These are phyloP conservation scores for Pichia nakasei DNA, from an alignment of 805 yeast species.

Conservation along the genomic window DNA sequence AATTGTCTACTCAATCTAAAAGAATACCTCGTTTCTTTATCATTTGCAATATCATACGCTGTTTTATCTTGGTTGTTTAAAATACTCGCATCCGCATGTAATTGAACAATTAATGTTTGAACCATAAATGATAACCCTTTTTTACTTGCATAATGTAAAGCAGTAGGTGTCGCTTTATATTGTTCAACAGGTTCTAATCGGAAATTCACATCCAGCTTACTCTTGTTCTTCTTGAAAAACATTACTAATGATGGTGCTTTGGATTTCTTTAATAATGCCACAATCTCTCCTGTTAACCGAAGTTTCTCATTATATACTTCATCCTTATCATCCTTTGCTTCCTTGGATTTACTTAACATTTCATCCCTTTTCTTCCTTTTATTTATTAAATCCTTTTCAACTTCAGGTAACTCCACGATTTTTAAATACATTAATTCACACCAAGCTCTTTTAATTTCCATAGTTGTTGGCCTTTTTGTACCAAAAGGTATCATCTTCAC, in stretches of 20 bases:
- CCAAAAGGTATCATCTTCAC: slow-evolving; percentile 76
- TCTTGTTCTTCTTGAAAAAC: slow-evolving; percentile 49
- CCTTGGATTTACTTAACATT: slow-evolving; percentile 20
- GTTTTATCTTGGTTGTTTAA: slow-evolving; percentile 48
- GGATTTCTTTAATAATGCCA: slow-evolving; percentile 56
- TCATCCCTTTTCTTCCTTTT: slow-evolving; percentile 24
- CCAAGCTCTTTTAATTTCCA: slow-evolving; percentile 83
- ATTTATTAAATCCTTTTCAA: slow-evolving; percentile 25
- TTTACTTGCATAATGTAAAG: slow-evolving; percentile 70
- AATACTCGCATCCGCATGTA: slow-evolving; percentile 65
- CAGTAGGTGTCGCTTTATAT: slow-evolving; percentile 54
- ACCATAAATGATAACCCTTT: slow-evolving; percentile 63
- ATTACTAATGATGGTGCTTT: slow-evolving; percentile 66
- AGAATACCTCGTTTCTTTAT: slow-evolving; percentile 36
- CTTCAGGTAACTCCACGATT: slow-evolving; percentile 46
- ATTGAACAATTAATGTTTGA: slow-evolving; percentile 45
- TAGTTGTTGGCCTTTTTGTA: slow-evolving; percentile 75
- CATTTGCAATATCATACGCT: slow-evolving; percentile 57
- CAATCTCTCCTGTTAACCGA: slow-evolving; percentile 47
- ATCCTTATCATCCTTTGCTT: slow-evolving; percentile 15
- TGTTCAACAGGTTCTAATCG: slow-evolving; percentile 45
- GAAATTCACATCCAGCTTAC: slow-evolving; percentile 39
- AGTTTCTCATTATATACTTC: slow-evolving; percentile 15
- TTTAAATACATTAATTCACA: slow-evolving; percentile 55
- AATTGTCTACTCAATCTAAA: slow-evolving; percentile 62